phyloP scores from a whole-genome alignment of 805 yeast species.

The Wickerhamiella azymoides region DNA sequence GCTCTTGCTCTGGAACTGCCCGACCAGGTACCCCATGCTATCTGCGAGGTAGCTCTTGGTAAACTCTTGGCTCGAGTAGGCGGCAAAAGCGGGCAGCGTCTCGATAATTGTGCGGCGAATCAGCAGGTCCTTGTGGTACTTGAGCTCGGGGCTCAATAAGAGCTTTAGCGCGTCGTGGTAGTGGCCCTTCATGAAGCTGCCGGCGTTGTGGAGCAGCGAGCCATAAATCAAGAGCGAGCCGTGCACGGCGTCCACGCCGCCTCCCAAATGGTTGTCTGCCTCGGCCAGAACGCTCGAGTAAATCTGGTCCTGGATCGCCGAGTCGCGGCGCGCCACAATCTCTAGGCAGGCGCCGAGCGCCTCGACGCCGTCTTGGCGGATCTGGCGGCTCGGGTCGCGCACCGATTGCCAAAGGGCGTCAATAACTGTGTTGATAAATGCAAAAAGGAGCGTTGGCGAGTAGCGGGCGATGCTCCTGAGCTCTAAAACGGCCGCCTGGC shows the following conservation, averaged over 20 bases:
- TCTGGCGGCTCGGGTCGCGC: constrained; percentile 58
- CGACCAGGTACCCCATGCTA: constrained; percentile 60
- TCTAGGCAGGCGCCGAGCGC: constrained; percentile 65
- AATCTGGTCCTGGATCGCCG: constrained; percentile 58
- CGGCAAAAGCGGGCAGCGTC: constrained; percentile 70
- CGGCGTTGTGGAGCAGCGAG: constrained; percentile 60
- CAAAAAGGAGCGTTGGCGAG: constrained; percentile 71
- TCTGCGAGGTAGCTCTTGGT: constrained; percentile 70
- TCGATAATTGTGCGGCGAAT: constrained; percentile 76
- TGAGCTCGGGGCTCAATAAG: constrained; percentile 40
- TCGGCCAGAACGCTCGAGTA: constrained; percentile 54
- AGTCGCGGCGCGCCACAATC: constrained; percentile 69
- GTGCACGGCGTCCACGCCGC: constrained; percentile 67
- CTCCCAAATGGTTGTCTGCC: constrained; percentile 32
- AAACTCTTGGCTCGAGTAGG: constrained; percentile 59
- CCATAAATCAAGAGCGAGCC: constrained; percentile 74
- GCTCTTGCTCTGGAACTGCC: constrained; percentile 50
- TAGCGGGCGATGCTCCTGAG: constrained; percentile 72
- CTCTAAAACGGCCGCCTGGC: constrained; percentile 83
- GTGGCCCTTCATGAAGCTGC: constrained; percentile 54
- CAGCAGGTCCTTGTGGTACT: constrained; percentile 60
- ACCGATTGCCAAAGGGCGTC: constrained; percentile 81
- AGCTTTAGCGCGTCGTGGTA: constrained; percentile 68
- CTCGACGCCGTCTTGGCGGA: constrained; percentile 73
- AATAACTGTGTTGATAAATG: constrained; percentile 62